Evolutionary conservation across 345 rosid species (phyloP), one percentile per base, ranked within the genome.

Genomic region (Hibiscus syriacus): DNA sequence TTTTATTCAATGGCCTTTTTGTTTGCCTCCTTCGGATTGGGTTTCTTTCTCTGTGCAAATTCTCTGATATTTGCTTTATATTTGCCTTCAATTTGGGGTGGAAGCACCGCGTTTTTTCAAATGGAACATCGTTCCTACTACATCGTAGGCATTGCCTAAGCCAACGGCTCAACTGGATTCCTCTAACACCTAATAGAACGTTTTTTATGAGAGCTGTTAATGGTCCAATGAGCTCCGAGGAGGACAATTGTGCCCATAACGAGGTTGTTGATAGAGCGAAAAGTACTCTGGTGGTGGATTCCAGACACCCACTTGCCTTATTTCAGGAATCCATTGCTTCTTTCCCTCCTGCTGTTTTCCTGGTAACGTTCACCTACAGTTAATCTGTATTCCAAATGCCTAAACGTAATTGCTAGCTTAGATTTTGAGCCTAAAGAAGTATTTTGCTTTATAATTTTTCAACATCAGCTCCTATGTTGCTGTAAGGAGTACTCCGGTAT

Each of bases 281-380:
- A 36, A 57, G 22, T 22, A 10, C 34, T 23, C 56, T 9, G 26
- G 59, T 34, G 30, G 16, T 41, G 3, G 70, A 68, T 46, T 57
- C 80, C 8, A 71, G 74, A 45, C 27, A 54, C 70, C 79, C 72
- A 27, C 11, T 85, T 60, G 71, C 75, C 22, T 78, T 67, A 34
- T 77, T 85, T 27, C 86, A 76, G 48, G 83, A 71, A 38, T 66
- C 76, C 60, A 29, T 90, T 60, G 26, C 71, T 54, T 68, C 87
- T 38, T 74, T 79, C 25, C 85, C 93, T 79, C 86, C 92, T 52
- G 71, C 85, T 54, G 82, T 83, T 66, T 81, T 76, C 64, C 66
- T 73, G 87, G 96, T 92, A 86, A 73, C n/a, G 8, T 17, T 43
- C 43, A 41, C 0, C 39, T 29, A 0, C 43, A 27, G 0, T 57